Percentiles rank a stretch among this genome's conserved stretches.
phyloP scores from a whole-genome alignment of 306 rosid genomes.

The Elaeagnus macrophylla region DNA sequence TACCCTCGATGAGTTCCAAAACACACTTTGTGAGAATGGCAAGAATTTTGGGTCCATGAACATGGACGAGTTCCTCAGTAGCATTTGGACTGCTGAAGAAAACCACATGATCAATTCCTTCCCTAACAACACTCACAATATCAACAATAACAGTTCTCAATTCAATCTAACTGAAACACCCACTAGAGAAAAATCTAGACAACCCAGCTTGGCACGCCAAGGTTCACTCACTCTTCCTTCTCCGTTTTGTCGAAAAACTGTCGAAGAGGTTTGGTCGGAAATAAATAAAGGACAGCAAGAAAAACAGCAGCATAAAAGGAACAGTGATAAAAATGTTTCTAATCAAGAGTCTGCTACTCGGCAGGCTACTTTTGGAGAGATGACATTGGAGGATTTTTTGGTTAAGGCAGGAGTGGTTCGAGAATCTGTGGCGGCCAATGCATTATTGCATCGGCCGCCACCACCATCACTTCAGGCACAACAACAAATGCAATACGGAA shows the following conservation, averaged over 20 bases:
- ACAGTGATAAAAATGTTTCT: slow-evolving; percentile 12
- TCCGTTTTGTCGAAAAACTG: slow-evolving; percentile 71
- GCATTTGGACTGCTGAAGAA: slow-evolving; percentile 89
- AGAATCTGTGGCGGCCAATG: slow-evolving; percentile 23
- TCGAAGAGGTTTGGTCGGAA: slow-evolving; percentile 92
- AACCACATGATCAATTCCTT: slow-evolving; percentile 34
- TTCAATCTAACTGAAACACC: no score
- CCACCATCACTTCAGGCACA: slow-evolving; percentile 13
- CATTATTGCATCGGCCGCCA: background rate
- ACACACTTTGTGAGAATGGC: slow-evolving; percentile 55
- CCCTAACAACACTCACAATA: background rate
- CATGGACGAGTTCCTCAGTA: slow-evolving; percentile 90
- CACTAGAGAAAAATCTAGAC: slow-evolving; percentile 28
- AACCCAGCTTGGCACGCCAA: slow-evolving; percentile 56
- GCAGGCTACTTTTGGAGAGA: slow-evolving; percentile 80
- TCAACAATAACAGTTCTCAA: background rate
- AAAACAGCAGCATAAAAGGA: slow-evolving; percentile 12
- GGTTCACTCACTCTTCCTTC: slow-evolving; percentile 69
- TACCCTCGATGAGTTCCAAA: slow-evolving; percentile 82
- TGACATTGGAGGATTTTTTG: slow-evolving; percentile 92
- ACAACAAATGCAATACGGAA: slow-evolving; percentile 31
- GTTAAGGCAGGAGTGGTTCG: slow-evolving; percentile 78
- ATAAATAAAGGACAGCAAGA: slow-evolving; percentile 37
- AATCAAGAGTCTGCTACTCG: slow-evolving; percentile 50
- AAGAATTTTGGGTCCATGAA: slow-evolving; percentile 91